Evolutionary conservation across 345 rosid genomes (phyloP).

Genomic region (Clausena lansium): DNA sequence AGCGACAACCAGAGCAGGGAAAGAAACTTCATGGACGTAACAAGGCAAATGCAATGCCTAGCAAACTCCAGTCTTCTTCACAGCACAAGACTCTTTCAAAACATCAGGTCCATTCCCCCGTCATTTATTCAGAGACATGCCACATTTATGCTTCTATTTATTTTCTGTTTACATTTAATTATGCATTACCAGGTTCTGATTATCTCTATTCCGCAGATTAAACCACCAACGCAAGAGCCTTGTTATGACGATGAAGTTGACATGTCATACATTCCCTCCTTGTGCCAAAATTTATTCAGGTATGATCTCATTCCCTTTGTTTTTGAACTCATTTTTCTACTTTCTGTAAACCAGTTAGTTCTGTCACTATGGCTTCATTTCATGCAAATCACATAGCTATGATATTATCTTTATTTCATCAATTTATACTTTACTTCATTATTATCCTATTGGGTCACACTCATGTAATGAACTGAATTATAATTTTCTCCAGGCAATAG

Average conservation of each 20-base stretch:
- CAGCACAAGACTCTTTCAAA: neutral
- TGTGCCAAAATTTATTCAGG: slow-evolving; percentile 6
- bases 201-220: neutral
- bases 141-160: neutral
- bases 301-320: neutral
- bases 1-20: neutral
- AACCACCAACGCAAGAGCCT: neutral
- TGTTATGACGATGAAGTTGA: neutral
- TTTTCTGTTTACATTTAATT: neutral
- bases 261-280: neutral
- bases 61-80: neutral
- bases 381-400: neutral
- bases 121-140: neutral
- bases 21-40: neutral
- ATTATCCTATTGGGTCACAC: neutral
- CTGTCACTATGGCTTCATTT: neutral
- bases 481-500: neutral
- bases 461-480: neutral
- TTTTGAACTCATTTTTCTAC: neutral
- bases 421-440: neutral
- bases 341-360: neutral
- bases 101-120: neutral
- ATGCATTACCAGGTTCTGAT: neutral
- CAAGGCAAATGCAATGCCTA: neutral
- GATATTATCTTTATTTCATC: neutral